Evolutionary conservation across 305 asterid genomes (phyloP).

Genomic region (Euphrasia arctica): DNA sequence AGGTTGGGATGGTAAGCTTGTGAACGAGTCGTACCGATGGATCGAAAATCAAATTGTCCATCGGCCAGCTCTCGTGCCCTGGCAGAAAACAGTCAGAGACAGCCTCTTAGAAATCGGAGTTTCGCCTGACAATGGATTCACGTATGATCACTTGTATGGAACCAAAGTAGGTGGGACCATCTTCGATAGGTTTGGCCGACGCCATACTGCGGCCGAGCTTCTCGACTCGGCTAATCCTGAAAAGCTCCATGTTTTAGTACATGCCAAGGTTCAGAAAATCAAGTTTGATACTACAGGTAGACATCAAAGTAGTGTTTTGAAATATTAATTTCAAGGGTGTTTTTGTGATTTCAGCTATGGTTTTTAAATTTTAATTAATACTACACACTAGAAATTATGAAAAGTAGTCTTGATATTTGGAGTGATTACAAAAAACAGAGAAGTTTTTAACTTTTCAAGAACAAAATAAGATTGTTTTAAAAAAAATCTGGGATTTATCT

Average conservation of each 20-base stretch:
- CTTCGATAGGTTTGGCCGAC: slow-evolving; percentile 80
- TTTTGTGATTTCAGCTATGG: not conserved
- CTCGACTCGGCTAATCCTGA: slow-evolving; percentile 63
- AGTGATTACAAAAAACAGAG: not conserved
- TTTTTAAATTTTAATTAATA: not conserved
- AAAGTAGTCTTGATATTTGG: not conserved
- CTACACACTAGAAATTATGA: not conserved
- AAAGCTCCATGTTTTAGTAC: slow-evolving; percentile 66
- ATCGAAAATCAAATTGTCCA: slow-evolving; percentile 85
- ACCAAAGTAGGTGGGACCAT: slow-evolving; percentile 96
- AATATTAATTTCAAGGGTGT: not conserved
- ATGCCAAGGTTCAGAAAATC: slow-evolving; percentile 71
- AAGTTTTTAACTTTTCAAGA: too few species aligned
- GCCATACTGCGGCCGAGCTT: slow-evolving; percentile 88
- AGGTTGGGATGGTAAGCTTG: slow-evolving; percentile 88
- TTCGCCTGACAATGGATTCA: slow-evolving; percentile 90
- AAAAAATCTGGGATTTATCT: too few species aligned
- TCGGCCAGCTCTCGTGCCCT: slow-evolving; percentile 61
- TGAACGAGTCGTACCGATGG: slow-evolving; percentile 86
- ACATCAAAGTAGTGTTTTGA: not conserved
- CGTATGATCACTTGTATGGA: slow-evolving; percentile 82
- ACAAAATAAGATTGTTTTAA: too few species aligned
- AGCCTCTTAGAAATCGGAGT: slow-evolving; percentile 72
- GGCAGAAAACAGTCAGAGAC: slow-evolving; percentile 84
- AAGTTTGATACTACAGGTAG: slow-evolving; percentile 67